These are phyloP conservation scores for Amanita rimosa DNA, from an alignment of 768 basidiomycete genomes.

Conservation along the genomic window DNA sequence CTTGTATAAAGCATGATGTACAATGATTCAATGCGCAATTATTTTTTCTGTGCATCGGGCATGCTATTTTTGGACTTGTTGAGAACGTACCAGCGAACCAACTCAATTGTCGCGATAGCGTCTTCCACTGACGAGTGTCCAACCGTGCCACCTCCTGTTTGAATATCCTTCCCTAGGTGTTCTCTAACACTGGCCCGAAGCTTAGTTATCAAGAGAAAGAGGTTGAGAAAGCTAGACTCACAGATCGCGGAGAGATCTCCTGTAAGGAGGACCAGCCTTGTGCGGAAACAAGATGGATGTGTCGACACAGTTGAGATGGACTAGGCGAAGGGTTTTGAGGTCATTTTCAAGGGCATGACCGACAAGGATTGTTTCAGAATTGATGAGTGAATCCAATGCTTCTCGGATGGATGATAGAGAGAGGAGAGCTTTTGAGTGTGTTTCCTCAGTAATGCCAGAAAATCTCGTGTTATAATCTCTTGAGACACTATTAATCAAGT, in stretches of 20 bases:
- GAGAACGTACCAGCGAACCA: conserved; percentile 74
- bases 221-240: conserved; percentile 19
- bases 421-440: conserved; percentile 48
- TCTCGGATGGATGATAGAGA: conserved; percentile 56
- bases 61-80: conserved; percentile 35
- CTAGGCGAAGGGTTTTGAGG: conserved; percentile 76
- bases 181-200: conserved; percentile 61
- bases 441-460: conserved; percentile 63
- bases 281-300: conserved; percentile 87
- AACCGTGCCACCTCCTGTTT: conserved; percentile 57
- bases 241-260: conserved; percentile 77
- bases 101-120: conserved; percentile 77
- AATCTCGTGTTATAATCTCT: conserved; percentile 92
- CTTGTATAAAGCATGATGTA: conserved; percentile 35
- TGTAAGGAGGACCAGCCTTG: conserved; percentile 55
- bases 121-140: conserved; percentile 93
- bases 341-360: conserved; percentile 94
- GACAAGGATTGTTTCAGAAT: conserved; percentile 74
- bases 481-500: neutral
- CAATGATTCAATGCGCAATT: neutral
- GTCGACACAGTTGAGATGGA: conserved; percentile 81
- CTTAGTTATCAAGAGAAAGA: conserved; percentile 10
- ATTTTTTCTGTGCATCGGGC: neutral
- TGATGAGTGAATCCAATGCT: conserved; percentile 62
- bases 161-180: conserved; percentile 71